Base-by-base conservation (phyloP, 2,329 filamentous ascomycete genomes). In the Colletotrichum musicola region DNA sequence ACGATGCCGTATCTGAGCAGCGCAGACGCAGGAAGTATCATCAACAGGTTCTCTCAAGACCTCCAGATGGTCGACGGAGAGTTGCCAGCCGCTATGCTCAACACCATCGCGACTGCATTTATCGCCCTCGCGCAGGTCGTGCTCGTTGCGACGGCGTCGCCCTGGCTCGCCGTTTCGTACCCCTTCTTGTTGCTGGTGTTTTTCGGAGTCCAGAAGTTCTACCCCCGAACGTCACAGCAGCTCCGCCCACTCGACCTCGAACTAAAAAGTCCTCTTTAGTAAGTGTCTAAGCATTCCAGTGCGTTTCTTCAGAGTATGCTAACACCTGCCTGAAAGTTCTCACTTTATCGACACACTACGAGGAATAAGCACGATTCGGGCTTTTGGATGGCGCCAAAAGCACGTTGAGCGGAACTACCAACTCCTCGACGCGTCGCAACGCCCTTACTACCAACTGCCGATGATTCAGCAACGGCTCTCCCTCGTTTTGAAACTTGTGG, bases 401-500 rank as follows among this genome's bases (percentile, higher is more conserved):
- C 46, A 35, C 30, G 9, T 35, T 16, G 27, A 22, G n/a, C 42
- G 12, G 6, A 35, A 47, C 46, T 13, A 14, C 5, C 13, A 35
- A 16, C 25, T 35, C 14, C 42, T 60, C 16, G 42, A 60, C 16
- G 25, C 42, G n/a, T 49, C 22, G 5, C 88, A 90, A 68, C 77
- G 83, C 7, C 88, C 88, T 1, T 84, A 84, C 3, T 90, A 90
- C 72, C 80, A 89, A 0, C 79, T 90, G 1, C 82, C 81, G 54
- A 84, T 85, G 73, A 83, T 90, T 38, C 88, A 90, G 73, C 81
- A 84, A 54, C 90, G 88, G 88, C 80, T 90, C 0, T 80, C 74
- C 0, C 78, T 90, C 1, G 81, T 84, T 0, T 77, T 90, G 1
- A 80, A 86, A 10, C 70, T 87, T 5, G 73, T 87, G 0, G 83